phyloP scores from a whole-genome alignment of 768 basidiomycete species.

The Suillus paluster region DNA sequence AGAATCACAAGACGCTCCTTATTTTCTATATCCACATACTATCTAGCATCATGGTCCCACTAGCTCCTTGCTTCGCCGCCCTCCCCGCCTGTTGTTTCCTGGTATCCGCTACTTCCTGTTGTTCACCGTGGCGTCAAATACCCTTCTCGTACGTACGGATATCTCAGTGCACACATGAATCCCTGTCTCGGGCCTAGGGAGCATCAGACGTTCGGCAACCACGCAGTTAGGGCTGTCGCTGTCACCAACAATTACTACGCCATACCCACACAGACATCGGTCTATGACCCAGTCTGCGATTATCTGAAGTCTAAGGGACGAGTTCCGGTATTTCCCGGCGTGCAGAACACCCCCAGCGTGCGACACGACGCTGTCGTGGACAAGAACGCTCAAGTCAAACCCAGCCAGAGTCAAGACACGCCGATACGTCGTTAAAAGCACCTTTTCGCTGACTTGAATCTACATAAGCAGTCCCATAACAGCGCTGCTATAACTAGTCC shows the following conservation, averaged over 20 bases:
- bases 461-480: no score
- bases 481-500: not conserved
- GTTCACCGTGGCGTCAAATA: constrained; percentile 3
- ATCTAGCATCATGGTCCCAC: constrained; percentile 33
- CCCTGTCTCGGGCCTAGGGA: no score
- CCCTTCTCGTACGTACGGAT: not conserved
- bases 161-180: not conserved
- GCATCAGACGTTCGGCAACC: no score
- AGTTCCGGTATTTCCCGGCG: not conserved
- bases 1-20: constrained; percentile 10
- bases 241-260: no score
- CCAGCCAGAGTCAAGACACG: not conserved
- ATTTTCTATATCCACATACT: constrained; percentile 32
- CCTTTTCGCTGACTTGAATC: not conserved
- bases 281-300: no score
- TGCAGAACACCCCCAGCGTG: not conserved
- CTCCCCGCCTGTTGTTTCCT: constrained; percentile 34
- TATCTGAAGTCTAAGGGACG: constrained; percentile 3
- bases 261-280: no score
- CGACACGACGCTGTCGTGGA: not conserved
- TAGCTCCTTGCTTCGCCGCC: constrained; percentile 30
- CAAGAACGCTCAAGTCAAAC: not conserved
- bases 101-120: constrained; percentile 17
- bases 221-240: not conserved
- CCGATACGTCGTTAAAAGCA: not conserved